Percentiles rank a stretch among this genome's conserved stretches.
These are phyloP conservation scores for Candolleomyces aberdarensis DNA, from an alignment of 768 basidiomycete genomes.

Conservation along the genomic window DNA sequence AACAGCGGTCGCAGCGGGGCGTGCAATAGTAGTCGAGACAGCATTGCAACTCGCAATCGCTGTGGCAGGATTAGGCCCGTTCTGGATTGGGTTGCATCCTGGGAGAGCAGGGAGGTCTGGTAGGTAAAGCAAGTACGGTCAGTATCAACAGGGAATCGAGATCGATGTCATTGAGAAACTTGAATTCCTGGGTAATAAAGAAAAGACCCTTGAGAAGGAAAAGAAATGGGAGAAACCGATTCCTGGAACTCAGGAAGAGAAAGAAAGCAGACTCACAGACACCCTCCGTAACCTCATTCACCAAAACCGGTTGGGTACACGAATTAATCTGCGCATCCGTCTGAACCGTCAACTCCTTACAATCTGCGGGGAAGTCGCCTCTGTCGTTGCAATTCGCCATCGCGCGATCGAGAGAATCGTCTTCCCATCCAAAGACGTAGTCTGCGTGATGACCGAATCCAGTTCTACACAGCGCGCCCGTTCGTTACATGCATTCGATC, in stretches of 20 bases:
- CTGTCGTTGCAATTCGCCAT: constrained; percentile 6
- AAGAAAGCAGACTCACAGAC: background rate
- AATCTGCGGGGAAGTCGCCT: constrained; percentile 3
- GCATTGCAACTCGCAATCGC: no score
- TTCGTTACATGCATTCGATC: background rate
- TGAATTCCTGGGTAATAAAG: background rate
- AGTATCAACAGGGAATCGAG: no score
- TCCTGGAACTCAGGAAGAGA: background rate
- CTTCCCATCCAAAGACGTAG: constrained; percentile 11
- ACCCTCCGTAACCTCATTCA: constrained; percentile 4
- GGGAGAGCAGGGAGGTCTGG: no score
- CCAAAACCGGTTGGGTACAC: background rate
- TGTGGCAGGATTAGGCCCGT: no score
- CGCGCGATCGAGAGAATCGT: constrained; percentile 7
- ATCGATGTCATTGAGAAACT: no score
- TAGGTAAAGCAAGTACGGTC: no score
- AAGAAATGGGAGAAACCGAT: background rate
- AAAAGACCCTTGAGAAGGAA: background rate
- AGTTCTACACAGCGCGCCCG: background rate
- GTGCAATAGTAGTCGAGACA: no score
- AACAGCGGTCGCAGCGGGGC: no score
- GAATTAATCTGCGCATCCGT: constrained; percentile 4
- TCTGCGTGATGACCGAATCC: constrained; percentile 9
- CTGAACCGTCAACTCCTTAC: constrained; percentile 2
- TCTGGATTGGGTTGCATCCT: no score